phyloP scores from a whole-genome alignment of 805 yeast genomes.

The Candida patagonica region DNA sequence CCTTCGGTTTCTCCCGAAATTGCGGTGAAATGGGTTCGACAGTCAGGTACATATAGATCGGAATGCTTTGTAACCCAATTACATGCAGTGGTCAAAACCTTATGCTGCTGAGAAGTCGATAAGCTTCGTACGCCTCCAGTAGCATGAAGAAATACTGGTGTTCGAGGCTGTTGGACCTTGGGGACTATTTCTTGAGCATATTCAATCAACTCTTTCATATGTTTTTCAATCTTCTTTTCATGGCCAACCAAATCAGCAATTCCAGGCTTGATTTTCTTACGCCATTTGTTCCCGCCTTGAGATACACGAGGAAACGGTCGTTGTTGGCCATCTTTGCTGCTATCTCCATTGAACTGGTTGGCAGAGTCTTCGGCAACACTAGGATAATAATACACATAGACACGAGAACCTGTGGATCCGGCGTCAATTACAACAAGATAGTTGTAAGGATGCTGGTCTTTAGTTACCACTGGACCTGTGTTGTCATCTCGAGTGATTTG shows the following conservation, averaged over 20 bases:
- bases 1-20: conserved; percentile 96
- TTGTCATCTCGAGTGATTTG: no score
- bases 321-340: conserved; percentile 10
- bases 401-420: conserved; percentile 85
- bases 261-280: conserved; percentile 68
- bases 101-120: conserved; percentile 41
- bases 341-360: conserved; percentile 1
- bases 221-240: conserved; percentile 46
- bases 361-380: conserved; percentile 9
- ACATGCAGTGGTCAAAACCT: conserved; percentile 56
- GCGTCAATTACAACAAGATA: conserved; percentile 69
- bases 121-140: conserved; percentile 94
- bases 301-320: conserved; percentile 15
- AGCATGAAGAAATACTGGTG: conserved; percentile 83
- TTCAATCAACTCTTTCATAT: conserved; percentile 53
- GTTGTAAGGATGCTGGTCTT: conserved; percentile 13
- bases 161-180: conserved; percentile 42
- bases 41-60: conserved; percentile 46
- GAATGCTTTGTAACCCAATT: conserved; percentile 42
- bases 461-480: conserved; percentile 7
- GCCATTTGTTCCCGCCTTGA: conserved; percentile 42
- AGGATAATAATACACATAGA: conserved; percentile 57
- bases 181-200: conserved; percentile 72
- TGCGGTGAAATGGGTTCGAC: conserved; percentile 66
- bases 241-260: conserved; percentile 56